A percentile compares a stretch with the other conserved stretches of the same genome.
These are phyloP conservation scores for Monascus purpureus DNA, from an alignment of 495 filamentous ascomycete species.

Conservation along the genomic window DNA sequence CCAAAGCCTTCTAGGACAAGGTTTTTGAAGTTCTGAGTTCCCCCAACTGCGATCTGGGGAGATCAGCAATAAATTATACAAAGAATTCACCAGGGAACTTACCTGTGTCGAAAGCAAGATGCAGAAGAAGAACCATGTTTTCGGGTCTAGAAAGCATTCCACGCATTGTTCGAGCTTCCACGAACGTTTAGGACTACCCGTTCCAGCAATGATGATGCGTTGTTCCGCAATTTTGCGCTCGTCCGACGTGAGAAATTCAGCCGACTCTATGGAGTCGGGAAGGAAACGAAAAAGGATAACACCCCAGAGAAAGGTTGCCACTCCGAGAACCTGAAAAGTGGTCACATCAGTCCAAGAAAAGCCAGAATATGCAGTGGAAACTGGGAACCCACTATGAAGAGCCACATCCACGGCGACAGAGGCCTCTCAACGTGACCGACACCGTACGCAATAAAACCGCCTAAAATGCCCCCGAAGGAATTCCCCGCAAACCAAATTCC, in stretches of 20 bases:
- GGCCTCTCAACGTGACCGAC: conserved; percentile 37
- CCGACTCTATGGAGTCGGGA: conserved; percentile 46
- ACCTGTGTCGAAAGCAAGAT: conserved; percentile 35
- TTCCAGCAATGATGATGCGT: conserved; percentile 26
- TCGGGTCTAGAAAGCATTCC: conserved; percentile 40
- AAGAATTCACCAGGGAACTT: neutral
- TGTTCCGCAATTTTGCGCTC: conserved; percentile 42
- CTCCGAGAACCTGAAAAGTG: conserved; percentile 24
- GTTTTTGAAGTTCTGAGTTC: conserved; percentile 31
- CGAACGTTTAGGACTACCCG: conserved; percentile 34
- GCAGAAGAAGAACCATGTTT: conserved; percentile 45
- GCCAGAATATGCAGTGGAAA: no score
- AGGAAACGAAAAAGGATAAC: conserved; percentile 39
- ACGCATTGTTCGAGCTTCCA: conserved; percentile 40
- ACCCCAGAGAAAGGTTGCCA: conserved; percentile 40
- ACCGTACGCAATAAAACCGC: conserved; percentile 43
- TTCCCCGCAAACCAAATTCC: conserved; percentile 48
- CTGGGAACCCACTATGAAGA: conserved; percentile 32
- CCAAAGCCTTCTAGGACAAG: conserved; percentile 31
- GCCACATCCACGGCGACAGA: conserved; percentile 37
- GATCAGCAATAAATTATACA: neutral
- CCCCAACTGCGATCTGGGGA: conserved; percentile 27
- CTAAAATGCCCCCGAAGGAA: conserved; percentile 39
- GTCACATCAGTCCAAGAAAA: no score
- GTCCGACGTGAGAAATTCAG: conserved; percentile 40